Evolutionary conservation across 1,284 basidiomycete genomes (phyloP).

Genomic region (Ganoderma resinaceum): DNA sequence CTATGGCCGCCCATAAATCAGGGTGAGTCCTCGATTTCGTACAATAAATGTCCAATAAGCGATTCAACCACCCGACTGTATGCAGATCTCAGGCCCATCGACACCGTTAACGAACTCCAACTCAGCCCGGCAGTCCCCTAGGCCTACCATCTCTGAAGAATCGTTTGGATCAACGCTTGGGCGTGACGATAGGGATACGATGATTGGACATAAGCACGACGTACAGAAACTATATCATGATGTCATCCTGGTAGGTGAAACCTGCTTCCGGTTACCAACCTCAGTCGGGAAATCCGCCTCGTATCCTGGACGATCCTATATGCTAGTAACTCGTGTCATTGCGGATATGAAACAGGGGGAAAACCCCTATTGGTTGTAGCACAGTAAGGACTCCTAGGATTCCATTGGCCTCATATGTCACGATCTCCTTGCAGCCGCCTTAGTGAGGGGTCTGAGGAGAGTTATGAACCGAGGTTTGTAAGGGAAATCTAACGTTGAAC

Average conservation of each 20-base stretch:
- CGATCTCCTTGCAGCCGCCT: too few relatives aligned
- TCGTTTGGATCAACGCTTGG: too few relatives aligned
- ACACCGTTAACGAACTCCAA: not conserved
- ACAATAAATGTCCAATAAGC: not conserved
- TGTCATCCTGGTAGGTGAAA: not conserved
- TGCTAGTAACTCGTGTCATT: too few relatives aligned
- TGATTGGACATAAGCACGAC: too few relatives aligned
- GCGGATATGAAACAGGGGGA: not conserved
- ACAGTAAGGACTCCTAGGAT: too few relatives aligned
- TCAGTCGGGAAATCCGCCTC: not conserved
- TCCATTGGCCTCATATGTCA: too few relatives aligned
- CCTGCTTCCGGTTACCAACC: not conserved
- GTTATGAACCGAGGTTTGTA: too few relatives aligned
- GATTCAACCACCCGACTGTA: not conserved
- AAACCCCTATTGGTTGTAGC: not conserved
- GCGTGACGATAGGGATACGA: not conserved
- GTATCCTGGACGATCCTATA: not conserved
- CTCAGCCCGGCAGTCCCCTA: too few relatives aligned
- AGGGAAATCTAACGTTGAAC: too few relatives aligned
- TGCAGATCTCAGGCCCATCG: not conserved
- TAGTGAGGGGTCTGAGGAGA: too few relatives aligned
- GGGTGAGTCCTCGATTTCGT: not conserved
- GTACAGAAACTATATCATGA: too few relatives aligned
- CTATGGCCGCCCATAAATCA: not conserved
- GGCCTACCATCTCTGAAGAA: not conserved